Evolutionary conservation across 345 rosid species (phyloP).

Genomic region (Corchorus olitorius): DNA sequence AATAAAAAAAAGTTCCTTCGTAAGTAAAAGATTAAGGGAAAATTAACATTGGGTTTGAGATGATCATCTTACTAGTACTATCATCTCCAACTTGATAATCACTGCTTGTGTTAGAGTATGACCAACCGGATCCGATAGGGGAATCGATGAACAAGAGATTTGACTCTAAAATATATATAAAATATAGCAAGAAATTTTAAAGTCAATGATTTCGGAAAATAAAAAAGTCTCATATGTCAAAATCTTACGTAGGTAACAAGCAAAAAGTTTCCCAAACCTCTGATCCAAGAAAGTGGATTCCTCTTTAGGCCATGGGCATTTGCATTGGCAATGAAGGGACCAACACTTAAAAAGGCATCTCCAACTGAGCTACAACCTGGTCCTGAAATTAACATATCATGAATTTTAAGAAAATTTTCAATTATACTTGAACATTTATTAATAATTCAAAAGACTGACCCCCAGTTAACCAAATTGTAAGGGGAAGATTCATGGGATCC

Average conservation of each 20-base stretch:
- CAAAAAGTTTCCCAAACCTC: background rate
- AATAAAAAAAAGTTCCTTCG: too few relatives aligned
- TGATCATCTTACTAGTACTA: background rate
- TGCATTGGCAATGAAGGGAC: background rate
- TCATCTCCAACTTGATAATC: background rate
- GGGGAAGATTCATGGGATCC: background rate
- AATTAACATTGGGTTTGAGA: background rate
- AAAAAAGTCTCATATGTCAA: background rate
- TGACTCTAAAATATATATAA: background rate
- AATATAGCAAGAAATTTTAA: background rate
- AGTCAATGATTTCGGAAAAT: background rate
- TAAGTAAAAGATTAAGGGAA: background rate
- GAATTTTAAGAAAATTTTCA: background rate
- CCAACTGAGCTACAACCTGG: background rate
- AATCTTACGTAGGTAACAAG: background rate
- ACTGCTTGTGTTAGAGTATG: background rate
- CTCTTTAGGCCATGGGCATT: background rate
- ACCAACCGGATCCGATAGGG: background rate
- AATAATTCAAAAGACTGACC: background rate
- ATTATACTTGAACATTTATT: background rate
- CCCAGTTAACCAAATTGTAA: slow-evolving; percentile 2
- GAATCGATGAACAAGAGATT: slow-evolving; percentile 8
- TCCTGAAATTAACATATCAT: background rate
- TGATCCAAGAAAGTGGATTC: slow-evolving; percentile 11
- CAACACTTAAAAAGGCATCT: slow-evolving; percentile 5